Base-by-base conservation (phyloP, 345 rosid species). In the Schrenkiella parvula region DNA sequence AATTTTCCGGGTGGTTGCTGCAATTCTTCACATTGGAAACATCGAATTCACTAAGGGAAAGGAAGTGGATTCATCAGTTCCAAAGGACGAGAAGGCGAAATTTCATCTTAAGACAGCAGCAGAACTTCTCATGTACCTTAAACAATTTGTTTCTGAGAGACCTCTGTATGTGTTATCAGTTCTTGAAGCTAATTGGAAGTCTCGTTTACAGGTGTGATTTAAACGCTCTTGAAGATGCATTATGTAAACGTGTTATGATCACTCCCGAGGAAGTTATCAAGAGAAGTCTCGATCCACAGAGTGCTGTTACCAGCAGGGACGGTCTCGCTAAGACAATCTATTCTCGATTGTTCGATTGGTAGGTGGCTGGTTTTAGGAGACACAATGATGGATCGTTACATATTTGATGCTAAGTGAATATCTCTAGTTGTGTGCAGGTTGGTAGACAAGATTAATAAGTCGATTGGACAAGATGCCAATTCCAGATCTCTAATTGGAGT, bases 1-100 rank as follows among this genome's bases (percentile, higher is more conserved):
- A 59, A 59, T 59, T 1, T 59, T 59, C 32, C 22, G 64, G 8
- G 64, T 59, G 13, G 64, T 59, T 38, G 64, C 47, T 21, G 64
- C 64, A 0, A 38, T 59, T 22, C 64, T 59, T 6, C 64, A 59
- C 2, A n/a, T 59, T 6, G 48, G 64, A 6, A 59, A 59, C 8
- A 8, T 59, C 1, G 64, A 59, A 1, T 59, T 59, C 7, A n/a
- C 46, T 0, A 59, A 59, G 13, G 64, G 64, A 0, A 19, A 59
- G 14, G 64, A 59, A 13, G 17, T 22, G 9, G 64, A 59, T 15
- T 59, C 64, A 25, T 59, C 64, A 1, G 64, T 59, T 6, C 17
- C 10, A 0, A 59, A 59, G 13, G 64, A 59, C 7, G 64, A 38
- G 0, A 59, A 22, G 6, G n/a, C 64, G 0, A 38, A 25, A 9